A percentile compares a stretch with the other conserved stretches of the same genome.
phyloP scores from a whole-genome alignment of 2,329 filamentous ascomycete genomes.

The Lecanicillium sp. region DNA sequence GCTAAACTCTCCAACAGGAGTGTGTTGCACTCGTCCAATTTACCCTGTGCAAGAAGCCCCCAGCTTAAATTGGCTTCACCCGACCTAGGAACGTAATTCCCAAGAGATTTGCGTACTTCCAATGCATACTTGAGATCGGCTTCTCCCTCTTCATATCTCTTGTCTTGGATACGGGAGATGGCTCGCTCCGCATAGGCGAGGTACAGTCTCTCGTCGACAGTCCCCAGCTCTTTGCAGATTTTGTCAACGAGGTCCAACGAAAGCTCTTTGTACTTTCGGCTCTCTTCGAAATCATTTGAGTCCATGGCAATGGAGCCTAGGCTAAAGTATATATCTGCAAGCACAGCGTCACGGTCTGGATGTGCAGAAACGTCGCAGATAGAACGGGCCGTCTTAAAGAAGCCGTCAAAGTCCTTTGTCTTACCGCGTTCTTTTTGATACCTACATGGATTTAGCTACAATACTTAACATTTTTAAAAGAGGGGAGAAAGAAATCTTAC shows the following conservation, averaged over 20 bases:
- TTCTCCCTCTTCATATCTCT: conserved; percentile 6
- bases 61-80: conserved; percentile 9
- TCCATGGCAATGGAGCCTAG: conserved; percentile 9
- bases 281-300: conserved; percentile 8
- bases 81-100: conserved; percentile 9
- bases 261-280: conserved; percentile 7
- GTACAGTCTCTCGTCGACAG: conserved; percentile 9
- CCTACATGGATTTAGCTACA: too few relatives aligned
- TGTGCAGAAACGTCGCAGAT: conserved; percentile 8
- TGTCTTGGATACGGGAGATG: conserved; percentile 8
- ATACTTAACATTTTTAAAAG: too few relatives aligned
- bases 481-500: too few relatives aligned
- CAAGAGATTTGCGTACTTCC: conserved; percentile 3
- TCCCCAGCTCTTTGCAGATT: conserved; percentile 6
- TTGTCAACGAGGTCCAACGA: conserved; percentile 8
- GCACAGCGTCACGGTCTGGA: conserved; percentile 6
- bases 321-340: conserved; percentile 9
- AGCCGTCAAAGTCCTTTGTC: background rate
- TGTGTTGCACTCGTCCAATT: conserved; percentile 8
- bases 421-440: conserved; percentile 9
- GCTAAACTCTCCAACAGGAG: conserved; percentile 7
- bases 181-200: conserved; percentile 9
- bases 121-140: conserved; percentile 8
- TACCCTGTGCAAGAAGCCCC: conserved; percentile 9
- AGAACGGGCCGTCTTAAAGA: conserved; percentile 3